Evolutionary conservation across 192 early-diverging fungal species (phyloP).

Genomic region (Helicostylum pulchrum): DNA sequence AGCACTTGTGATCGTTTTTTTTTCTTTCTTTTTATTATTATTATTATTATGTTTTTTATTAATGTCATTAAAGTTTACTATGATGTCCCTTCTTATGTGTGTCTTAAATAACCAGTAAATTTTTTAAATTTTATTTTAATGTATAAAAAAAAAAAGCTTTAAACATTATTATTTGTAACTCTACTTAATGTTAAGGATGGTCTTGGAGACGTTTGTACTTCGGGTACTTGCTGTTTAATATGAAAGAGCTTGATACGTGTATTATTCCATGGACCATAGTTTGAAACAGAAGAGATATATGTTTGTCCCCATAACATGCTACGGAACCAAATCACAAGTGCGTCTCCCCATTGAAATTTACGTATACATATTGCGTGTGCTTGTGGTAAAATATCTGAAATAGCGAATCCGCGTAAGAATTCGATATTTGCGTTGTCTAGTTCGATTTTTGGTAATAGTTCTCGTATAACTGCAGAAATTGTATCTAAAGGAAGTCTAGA

Average conservation of each 20-base stretch:
- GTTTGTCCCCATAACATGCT: conserved; percentile 67
- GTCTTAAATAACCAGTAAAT: background rate
- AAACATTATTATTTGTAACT: too few relatives aligned
- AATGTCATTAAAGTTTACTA: too few relatives aligned
- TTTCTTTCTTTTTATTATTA: background rate
- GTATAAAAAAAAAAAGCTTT: background rate
- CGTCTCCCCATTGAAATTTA: conserved; percentile 54
- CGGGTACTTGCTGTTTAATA: conserved; percentile 28
- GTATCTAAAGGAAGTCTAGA: background rate
- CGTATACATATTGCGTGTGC: conserved; percentile 52
- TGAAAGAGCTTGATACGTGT: conserved; percentile 57
- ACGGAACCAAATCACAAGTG: conserved; percentile 61
- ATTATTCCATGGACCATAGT: conserved; percentile 60
- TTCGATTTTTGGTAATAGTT: background rate
- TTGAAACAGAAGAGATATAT: conserved; percentile 54
- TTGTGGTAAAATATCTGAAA: conserved; percentile 46
- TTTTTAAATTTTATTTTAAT: background rate
- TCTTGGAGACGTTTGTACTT: background rate
- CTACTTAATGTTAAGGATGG: too few relatives aligned
- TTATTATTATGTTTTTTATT: background rate
- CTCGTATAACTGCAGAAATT: background rate
- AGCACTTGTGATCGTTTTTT: too few relatives aligned
- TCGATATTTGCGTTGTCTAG: conserved; percentile 50
- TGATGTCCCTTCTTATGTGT: too few relatives aligned
- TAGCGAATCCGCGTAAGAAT: conserved; percentile 35